These are phyloP conservation scores for Tricholoma sp. DNA, from an alignment of 768 basidiomycete genomes.

Conservation along the genomic window DNA sequence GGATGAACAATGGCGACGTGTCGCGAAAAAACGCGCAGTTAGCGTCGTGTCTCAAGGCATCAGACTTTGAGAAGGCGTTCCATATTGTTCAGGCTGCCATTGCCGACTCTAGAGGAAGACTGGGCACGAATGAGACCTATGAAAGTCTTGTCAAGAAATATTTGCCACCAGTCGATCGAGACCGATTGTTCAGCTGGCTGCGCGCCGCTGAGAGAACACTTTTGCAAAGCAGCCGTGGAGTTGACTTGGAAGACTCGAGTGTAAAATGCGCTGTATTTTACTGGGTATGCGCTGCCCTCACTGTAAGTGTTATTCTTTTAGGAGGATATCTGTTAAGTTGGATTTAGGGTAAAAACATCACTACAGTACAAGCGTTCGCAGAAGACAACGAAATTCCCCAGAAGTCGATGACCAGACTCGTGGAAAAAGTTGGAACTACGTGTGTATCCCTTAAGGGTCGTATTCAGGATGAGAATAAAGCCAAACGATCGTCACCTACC, in stretches of 20 bases:
- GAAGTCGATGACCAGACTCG: conserved; percentile 17
- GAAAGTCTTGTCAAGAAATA: conserved; percentile 6
- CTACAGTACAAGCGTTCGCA: conserved; percentile 16
- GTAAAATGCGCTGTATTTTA: conserved; percentile 38
- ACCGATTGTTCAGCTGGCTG: conserved; percentile 25
- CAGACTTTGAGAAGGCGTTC: conserved; percentile 26
- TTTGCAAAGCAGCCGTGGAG: conserved; percentile 17
- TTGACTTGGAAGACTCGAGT: conserved; percentile 8
- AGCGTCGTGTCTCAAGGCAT: conserved; percentile 27
- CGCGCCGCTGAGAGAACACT: conserved; percentile 28
- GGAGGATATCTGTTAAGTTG: background rate
- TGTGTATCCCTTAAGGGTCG: conserved; percentile 17
- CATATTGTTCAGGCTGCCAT: conserved; percentile 21
- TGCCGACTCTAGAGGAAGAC: conserved; percentile 12
- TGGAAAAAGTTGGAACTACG: conserved; percentile 19
- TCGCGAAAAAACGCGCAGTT: conserved; percentile 24
- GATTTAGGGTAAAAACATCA: conserved; percentile 7
- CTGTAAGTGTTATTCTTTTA: conserved; percentile 21
- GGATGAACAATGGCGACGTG: conserved; percentile 28
- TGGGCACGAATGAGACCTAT: conserved; percentile 7
- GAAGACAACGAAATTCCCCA: conserved; percentile 17
- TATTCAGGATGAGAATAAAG: conserved; percentile 14
- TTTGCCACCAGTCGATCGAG: conserved; percentile 3
- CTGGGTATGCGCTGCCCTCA: conserved; percentile 38
- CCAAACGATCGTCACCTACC: conserved; percentile 9